Base-by-base conservation (phyloP, 257 asterid species). In the Primulina huaijiensis region DNA sequence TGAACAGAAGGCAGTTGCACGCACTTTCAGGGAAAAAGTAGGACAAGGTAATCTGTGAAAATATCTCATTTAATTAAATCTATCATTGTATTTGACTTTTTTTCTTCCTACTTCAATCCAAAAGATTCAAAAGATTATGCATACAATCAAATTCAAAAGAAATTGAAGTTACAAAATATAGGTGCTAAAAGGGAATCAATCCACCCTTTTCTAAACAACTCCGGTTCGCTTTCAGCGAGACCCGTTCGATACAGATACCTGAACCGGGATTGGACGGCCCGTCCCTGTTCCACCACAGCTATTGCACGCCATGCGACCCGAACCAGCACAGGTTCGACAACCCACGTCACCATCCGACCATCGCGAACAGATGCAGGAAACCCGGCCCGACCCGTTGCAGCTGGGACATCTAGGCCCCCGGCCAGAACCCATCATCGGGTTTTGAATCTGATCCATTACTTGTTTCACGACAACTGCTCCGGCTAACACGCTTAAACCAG, bases 261-360 rank as follows among this genome's bases (percentile, higher is more conserved):
- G 97, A 72, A 82, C 93, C 67, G 98, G 96, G 69, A 90, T 50
- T 0, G 95, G 95, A 20, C 99, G 92, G 38, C 99, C 97, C 6
- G 96, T 89, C 17, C 99, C 99, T 20, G 86, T 65, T 6, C 99
- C 99, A 4, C 97, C 97, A 62, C 99, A 93, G 77, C 88, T 87
- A 67, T 74, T 82, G 80, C 99, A 93, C 19, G 82, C 89, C 91
- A 82, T 89, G 2, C 97, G 94, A 65, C 99, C 97, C 33, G 97
- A 90, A 40, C 99, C 96, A 67, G 95, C 76, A 69, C 99, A 93
- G 0, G 96, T 77, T 85, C 96, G 85, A 76, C 98, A 93, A 0
- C 98, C 98, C n/a, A 20, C 68, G 63, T 93, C 97, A 0, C 95
- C 94, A 69, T 93, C 98, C 53, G 96, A 87, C 98, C 98, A 93